phyloP scores from a whole-genome alignment of 2,329 filamentous ascomycete genomes.

The Coniochaeta sp. region DNA sequence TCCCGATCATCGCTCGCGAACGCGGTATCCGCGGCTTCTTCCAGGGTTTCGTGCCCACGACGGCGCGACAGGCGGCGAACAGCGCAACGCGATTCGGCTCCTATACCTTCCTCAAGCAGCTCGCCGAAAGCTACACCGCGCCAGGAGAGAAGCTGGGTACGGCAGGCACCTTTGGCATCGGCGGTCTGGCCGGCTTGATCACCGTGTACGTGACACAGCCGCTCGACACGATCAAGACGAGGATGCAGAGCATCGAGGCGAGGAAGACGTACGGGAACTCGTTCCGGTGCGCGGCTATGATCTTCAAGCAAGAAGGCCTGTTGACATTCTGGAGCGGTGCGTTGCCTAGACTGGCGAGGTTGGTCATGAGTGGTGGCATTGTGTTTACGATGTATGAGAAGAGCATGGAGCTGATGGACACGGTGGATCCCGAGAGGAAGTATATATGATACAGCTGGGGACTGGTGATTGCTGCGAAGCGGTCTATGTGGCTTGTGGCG shows the following conservation, averaged over 20 bases:
- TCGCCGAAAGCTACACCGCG: constrained; percentile 85
- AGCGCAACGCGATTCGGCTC: constrained; percentile 84
- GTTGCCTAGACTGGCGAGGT: constrained; percentile 70
- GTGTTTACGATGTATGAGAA: constrained; percentile 99
- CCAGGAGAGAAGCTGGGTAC: constrained; percentile 92
- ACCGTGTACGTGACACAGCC: constrained; percentile 75
- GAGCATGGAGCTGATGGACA: constrained; percentile 80
- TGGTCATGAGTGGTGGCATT: constrained; percentile 90
- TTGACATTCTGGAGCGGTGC: constrained; percentile 93
- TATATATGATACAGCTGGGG: constrained; percentile 54
- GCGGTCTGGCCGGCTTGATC: constrained; percentile 80
- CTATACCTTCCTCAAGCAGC: constrained; percentile 84
- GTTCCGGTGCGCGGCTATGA: constrained; percentile 71
- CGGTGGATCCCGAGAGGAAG: constrained; percentile 71
- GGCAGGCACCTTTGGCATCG: constrained; percentile 82
- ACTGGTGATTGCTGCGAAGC: too few relatives aligned
- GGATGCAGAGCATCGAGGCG: constrained; percentile 95
- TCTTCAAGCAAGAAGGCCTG: constrained; percentile 83
- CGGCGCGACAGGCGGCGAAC: constrained; percentile 89
- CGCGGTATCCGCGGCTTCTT: constrained; percentile 89
- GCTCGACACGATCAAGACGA: constrained; percentile 91
- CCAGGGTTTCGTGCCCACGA: constrained; percentile 93
- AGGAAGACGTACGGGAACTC: constrained; percentile 77
- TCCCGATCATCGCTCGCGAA: constrained; percentile 78
- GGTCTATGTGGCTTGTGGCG: background rate